Evolutionary conservation across 192 early-diverging fungal genomes (phyloP).

Genomic region (Mortierella hygrophila): DNA sequence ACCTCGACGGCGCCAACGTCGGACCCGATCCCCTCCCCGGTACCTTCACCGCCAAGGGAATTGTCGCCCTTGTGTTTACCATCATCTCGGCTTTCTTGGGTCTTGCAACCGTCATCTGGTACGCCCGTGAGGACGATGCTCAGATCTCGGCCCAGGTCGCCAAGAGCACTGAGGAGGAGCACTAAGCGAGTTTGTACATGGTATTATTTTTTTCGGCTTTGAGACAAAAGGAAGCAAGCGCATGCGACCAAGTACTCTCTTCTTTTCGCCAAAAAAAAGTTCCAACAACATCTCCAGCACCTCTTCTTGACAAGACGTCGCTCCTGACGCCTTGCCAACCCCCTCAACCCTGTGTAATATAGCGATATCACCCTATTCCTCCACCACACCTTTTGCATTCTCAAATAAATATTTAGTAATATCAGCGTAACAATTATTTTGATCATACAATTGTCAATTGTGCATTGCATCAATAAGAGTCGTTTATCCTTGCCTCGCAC

Average conservation of each 20-base stretch:
- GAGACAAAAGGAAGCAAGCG: constrained; percentile 37
- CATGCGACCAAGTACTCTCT: constrained; percentile 29
- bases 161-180: constrained; percentile 35
- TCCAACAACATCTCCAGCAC: neutral
- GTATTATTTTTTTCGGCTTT: neutral
- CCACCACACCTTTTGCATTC: neutral
- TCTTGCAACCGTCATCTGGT: constrained; percentile 83
- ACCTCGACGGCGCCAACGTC: constrained; percentile 68
- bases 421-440: neutral
- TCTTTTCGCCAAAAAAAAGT: neutral
- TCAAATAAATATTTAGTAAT: constrained; percentile 10
- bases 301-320: constrained; percentile 1
- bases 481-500: too few relatives aligned
- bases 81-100: constrained; percentile 81
- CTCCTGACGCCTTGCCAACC: neutral
- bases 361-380: constrained; percentile 20
- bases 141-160: constrained; percentile 32
- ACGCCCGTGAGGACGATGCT: constrained; percentile 61
- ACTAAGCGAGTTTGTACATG: constrained; percentile 19
- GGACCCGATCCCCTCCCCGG: constrained; percentile 67
- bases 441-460: neutral
- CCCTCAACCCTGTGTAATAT: constrained; percentile 36
- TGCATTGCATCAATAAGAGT: too few relatives aligned
- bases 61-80: constrained; percentile 77
- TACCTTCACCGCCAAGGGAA: constrained; percentile 76